These are phyloP conservation scores for Fusarium dlaminii DNA, from an alignment of 2,329 filamentous ascomycete genomes.

Conservation along the genomic window DNA sequence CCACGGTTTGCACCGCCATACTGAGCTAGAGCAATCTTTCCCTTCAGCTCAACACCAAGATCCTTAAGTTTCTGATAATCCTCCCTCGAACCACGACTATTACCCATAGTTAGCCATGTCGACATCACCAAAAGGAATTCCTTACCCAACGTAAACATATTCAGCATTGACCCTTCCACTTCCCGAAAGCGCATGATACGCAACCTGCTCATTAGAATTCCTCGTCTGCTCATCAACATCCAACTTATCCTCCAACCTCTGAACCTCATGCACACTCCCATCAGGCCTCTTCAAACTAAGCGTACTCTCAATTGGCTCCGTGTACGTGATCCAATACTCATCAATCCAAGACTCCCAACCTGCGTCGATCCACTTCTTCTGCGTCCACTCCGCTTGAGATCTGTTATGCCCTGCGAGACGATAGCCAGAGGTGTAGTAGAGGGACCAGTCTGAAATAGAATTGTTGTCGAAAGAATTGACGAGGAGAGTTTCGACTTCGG, in stretches of 20 bases:
- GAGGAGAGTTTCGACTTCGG: not conserved
- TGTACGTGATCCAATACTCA: constrained; percentile 36
- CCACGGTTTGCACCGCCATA: constrained; percentile 27
- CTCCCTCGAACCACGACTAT: constrained; percentile 8
- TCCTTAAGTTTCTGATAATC: constrained; percentile 20
- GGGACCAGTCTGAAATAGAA: constrained; percentile 27
- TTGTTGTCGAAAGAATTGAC: constrained; percentile 31
- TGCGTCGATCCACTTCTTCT: constrained; percentile 27
- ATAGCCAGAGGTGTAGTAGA: constrained; percentile 34
- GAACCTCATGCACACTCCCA: constrained; percentile 15
- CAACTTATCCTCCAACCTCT: constrained; percentile 26
- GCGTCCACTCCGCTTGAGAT: constrained; percentile 32
- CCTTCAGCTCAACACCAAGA: constrained; percentile 13
- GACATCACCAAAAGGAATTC: fast-evolving
- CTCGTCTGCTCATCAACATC: constrained; percentile 25
- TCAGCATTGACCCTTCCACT: constrained; percentile 16
- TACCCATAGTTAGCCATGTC: fast-evolving
- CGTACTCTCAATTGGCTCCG: constrained; percentile 29
- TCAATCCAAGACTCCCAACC: constrained; percentile 34
- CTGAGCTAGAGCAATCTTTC: constrained; percentile 17
- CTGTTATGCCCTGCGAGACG: constrained; percentile 29
- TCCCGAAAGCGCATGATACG: constrained; percentile 6
- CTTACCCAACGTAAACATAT: constrained; percentile 31
- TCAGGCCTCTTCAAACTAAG: constrained; percentile 22
- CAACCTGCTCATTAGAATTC: constrained; percentile 12